phyloP scores from a whole-genome alignment of 164 flowering plant species.

The Annona squamosa region DNA sequence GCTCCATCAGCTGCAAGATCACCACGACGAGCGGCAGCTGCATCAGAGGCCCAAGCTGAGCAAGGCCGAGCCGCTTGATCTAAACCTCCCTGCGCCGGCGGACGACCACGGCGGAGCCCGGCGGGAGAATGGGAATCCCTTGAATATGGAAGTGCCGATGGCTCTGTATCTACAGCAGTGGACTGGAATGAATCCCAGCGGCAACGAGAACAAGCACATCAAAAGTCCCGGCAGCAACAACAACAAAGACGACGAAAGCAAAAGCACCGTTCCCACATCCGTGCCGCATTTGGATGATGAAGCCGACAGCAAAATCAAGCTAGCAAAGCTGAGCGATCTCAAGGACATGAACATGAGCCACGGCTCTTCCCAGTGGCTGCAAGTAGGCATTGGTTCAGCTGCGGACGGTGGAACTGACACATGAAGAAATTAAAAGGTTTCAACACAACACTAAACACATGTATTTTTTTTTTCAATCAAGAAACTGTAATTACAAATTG shows the following conservation, averaged over 20 bases:
- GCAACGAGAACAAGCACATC: conserved; percentile 1
- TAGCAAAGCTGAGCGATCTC: conserved; percentile 72
- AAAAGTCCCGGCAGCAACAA: conserved; percentile 4
- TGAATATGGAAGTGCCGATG: conserved; percentile 41
- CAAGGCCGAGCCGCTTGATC: conserved; percentile 45
- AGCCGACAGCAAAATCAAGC: conserved; percentile 64
- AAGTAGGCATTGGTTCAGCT: conserved; percentile 82
- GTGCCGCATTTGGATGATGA: conserved; percentile 44
- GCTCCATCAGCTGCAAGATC: conserved; percentile 26
- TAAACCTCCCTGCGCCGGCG: conserved; percentile 61
- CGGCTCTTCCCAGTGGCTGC: conserved; percentile 73
- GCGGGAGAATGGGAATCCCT: conserved; percentile 19
- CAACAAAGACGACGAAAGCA: background rate
- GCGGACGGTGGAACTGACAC: conserved; percentile 32
- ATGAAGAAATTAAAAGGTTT: conserved; percentile 6
- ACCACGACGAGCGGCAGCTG: conserved; percentile 3
- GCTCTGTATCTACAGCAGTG: conserved; percentile 43
- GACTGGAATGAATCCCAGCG: conserved; percentile 20
- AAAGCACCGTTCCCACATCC: conserved; percentile 6
- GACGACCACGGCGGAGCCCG: conserved; percentile 18
- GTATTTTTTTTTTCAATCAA: conserved; percentile 10
- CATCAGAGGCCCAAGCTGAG: conserved; percentile 19
- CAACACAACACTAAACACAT: background rate
- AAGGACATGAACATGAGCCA: conserved; percentile 51
- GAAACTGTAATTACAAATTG: conserved; percentile 16